Evolutionary conservation across 2,329 filamentous ascomycete species (phyloP).

Genomic region (Scortechinia acanthostroma): DNA sequence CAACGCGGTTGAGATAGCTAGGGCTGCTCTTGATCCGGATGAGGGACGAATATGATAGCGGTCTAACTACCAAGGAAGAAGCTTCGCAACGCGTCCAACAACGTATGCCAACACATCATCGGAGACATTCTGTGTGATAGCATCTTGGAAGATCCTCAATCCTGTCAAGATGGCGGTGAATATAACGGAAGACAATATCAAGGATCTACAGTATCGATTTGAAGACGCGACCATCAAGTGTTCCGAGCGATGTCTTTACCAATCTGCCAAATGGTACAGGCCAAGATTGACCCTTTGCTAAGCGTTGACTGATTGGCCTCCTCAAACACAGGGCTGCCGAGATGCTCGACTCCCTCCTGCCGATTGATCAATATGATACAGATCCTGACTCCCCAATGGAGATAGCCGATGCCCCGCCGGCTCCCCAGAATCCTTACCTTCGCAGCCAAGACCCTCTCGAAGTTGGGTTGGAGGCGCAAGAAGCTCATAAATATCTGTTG

Average conservation of each 20-base stretch:
- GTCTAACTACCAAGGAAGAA: too few relatives aligned
- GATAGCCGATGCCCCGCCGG: slow-evolving; percentile 16
- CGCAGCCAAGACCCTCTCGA: slow-evolving; percentile 43
- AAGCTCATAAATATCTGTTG: slow-evolving; percentile 58
- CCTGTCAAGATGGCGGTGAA: not conserved
- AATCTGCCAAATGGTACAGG: slow-evolving; percentile 65
- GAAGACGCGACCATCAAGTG: slow-evolving; percentile 62
- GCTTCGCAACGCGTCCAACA: too few relatives aligned
- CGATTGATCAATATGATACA: slow-evolving; percentile 34
- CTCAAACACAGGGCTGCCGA: slow-evolving; percentile 55
- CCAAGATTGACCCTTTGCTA: not conserved
- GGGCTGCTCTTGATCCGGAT: too few relatives aligned
- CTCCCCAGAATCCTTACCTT: slow-evolving; percentile 23
- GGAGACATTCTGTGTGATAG: too few relatives aligned
- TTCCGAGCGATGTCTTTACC: slow-evolving; percentile 67
- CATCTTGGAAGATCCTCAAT: too few relatives aligned
- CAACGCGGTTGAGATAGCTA: too few relatives aligned
- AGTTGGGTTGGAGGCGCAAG: slow-evolving; percentile 50
- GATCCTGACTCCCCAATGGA: slow-evolving; percentile 28
- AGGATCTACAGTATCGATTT: slow-evolving; percentile 44
- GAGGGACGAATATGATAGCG: too few relatives aligned
- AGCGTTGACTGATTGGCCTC: not conserved
- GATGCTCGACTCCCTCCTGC: slow-evolving; percentile 55
- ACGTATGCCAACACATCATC: too few relatives aligned
- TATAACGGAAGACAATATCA: slow-evolving; percentile 7